Evolutionary conservation across 129 eudicot genomes (phyloP).

Genomic region (Arctium lappa): DNA sequence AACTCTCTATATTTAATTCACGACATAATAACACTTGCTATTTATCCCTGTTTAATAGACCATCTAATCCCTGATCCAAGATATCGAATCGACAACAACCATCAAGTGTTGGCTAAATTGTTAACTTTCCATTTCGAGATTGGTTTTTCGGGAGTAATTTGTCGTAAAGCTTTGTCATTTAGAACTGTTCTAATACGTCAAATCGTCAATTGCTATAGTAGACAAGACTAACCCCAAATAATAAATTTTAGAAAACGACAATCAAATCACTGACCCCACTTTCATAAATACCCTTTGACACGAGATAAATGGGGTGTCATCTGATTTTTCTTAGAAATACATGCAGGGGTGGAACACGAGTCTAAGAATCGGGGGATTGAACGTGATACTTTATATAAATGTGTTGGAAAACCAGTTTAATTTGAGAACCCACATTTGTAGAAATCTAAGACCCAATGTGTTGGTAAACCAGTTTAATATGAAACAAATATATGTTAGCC

Average conservation of each 20-base stretch:
- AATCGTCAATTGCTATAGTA: not conserved
- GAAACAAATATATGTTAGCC: too few species aligned
- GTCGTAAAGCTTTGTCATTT: not conserved
- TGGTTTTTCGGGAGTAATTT: not conserved
- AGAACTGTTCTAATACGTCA: not conserved
- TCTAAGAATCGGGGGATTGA: not conserved
- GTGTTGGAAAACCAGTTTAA: not conserved
- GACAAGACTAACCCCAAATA: not conserved
- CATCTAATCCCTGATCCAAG: conserved; percentile 7
- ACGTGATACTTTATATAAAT: not conserved
- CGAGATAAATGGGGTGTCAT: not conserved
- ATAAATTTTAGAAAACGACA: not conserved
- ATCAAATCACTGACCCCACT: conserved; percentile 8
- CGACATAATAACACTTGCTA: conserved; percentile 11
- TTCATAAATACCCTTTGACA: not conserved
- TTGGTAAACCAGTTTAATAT: too few species aligned
- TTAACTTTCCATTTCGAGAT: conserved; percentile 11
- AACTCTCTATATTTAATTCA: conserved; percentile 8
- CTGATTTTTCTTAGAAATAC: not conserved
- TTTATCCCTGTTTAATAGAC: conserved; percentile 6
- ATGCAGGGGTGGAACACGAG: not conserved
- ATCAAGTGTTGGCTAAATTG: not conserved
- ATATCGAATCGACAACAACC: not conserved
- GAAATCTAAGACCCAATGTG: too few species aligned
- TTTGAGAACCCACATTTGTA: not conserved